Evolutionary conservation across 768 basidiomycete genomes (phyloP).

Genomic region (Leccinum subtestaceum): DNA sequence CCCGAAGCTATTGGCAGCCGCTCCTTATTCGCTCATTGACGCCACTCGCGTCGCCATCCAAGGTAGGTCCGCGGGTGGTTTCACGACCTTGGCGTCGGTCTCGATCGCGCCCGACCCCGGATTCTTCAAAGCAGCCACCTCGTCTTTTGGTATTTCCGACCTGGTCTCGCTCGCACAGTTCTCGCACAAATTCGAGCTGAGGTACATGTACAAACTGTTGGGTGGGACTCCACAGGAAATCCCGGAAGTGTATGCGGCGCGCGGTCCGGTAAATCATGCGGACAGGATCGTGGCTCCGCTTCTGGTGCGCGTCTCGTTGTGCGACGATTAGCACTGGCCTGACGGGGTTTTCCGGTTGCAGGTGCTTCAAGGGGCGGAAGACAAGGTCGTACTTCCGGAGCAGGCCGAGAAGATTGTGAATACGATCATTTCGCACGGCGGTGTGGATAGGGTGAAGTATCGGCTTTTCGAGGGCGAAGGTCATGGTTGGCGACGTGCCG

Average conservation of each 20-base stretch:
- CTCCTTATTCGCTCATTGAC: slow-evolving; percentile 57
- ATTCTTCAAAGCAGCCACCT: slow-evolving; percentile 58
- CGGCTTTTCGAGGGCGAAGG: slow-evolving; percentile 45
- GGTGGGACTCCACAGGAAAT: slow-evolving; percentile 53
- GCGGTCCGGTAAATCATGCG: slow-evolving; percentile 64
- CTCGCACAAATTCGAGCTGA: slow-evolving; percentile 72
- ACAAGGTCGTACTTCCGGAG: slow-evolving; percentile 63
- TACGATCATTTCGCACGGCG: slow-evolving; percentile 20
- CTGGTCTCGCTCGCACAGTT: slow-evolving; percentile 52
- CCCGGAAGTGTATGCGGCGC: slow-evolving; percentile 51
- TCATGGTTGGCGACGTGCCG: slow-evolving; percentile 38
- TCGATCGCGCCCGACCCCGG: slow-evolving; percentile 40
- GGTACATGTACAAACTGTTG: slow-evolving; percentile 58
- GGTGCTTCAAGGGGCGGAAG: slow-evolving; percentile 68
- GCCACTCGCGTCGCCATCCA: slow-evolving; percentile 61
- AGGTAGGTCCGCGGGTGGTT: slow-evolving; percentile 74
- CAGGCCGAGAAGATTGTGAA: slow-evolving; percentile 46
- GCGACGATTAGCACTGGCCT: neutral
- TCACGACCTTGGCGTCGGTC: slow-evolving; percentile 54
- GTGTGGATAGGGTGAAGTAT: slow-evolving; percentile 32
- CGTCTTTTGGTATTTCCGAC: slow-evolving; percentile 69
- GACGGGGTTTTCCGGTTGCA: slow-evolving; percentile 24
- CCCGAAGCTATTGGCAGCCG: slow-evolving; percentile 44
- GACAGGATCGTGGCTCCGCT: slow-evolving; percentile 61
- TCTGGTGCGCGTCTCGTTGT: slow-evolving; percentile 42